Evolutionary conservation across 2,329 filamentous ascomycete genomes (phyloP), one percentile per base, ranked within the genome.

Genomic region (Didymella lethalis): DNA sequence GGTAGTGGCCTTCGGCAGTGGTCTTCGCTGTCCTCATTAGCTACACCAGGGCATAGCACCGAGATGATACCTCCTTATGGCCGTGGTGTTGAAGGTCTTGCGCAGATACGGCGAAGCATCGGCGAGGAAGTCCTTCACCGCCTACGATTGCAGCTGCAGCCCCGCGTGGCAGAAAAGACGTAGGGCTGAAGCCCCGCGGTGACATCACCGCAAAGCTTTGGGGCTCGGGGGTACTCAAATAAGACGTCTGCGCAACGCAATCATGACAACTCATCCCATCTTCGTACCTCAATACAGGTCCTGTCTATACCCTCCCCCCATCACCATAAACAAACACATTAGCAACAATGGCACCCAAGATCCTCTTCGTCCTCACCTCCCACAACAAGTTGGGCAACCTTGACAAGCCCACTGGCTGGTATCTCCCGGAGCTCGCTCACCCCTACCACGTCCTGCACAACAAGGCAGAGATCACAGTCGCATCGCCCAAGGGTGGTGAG

Each of bases 311-410:
- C 1, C 43, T 23, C 23, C 23, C 23, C 3, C 23, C 23, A 23
- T 23, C 20, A 10, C 32, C 14, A 16, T 14, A 10, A 45, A 40
- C 28, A 25, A 18, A 16, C 7, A 49, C 16, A 32, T 25, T n/a
- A 41, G 23, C 34, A 40, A 60, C 10, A 6, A 53, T 57, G 54
- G 58, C 49, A 41, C 82, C 82, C 38, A 90, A 89, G 75, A 79
- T 92, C 64, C 88, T 92, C 79, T 79, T 91, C 75, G 86, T 92
- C 57, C 85, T 92, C 62, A 90, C 87, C 64, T 91, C 88, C 61
- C 82, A 85, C 74, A 75, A 76, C 64, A 75, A 78, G 61, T 75
- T 83, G 50, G 79, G 78, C 50, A 68, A 73, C 66, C 75, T 72
- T 44, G 74, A 76, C 62, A 76, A 79, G 54, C 83, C 84, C 10